Conservation (phyloP, 306 rosid species). For the Vigna nakashimae region DNA sequence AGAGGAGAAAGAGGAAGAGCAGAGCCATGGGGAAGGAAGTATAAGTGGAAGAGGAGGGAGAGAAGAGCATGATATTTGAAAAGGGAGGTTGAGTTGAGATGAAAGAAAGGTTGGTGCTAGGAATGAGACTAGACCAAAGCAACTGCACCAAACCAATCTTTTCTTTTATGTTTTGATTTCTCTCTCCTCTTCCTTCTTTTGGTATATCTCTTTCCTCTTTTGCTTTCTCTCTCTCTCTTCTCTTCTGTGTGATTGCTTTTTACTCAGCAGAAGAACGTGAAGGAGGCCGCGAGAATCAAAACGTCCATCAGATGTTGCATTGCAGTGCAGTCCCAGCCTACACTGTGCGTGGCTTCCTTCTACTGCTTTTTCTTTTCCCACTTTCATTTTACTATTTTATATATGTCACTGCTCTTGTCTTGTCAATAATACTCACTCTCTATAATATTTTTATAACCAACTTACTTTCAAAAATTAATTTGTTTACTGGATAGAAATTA, state of each 20-base stretch:
- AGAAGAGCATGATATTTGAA: background rate
- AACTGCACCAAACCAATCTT: background rate
- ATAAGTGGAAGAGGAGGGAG: too few relatives aligned
- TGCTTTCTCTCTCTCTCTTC: background rate
- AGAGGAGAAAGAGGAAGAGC: slow-evolving; percentile 30
- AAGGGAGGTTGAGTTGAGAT: background rate
- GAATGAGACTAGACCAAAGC: background rate
- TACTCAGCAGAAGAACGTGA: slow-evolving; percentile 6
- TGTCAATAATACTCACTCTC: too few relatives aligned
- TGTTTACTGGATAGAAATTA: too few relatives aligned
- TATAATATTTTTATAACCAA: too few relatives aligned
- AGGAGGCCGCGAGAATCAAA: slow-evolving; percentile 43
- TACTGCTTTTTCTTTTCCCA: too few relatives aligned
- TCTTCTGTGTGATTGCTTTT: background rate
- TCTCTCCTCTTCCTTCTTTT: background rate
- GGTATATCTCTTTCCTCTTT: background rate
- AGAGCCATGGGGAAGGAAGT: too few relatives aligned
- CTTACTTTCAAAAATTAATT: too few relatives aligned
- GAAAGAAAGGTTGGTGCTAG: background rate
- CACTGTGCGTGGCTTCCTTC: background rate
- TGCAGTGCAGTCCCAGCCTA: background rate
- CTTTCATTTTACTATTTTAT: too few relatives aligned
- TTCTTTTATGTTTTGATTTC: background rate
- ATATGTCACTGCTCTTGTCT: too few relatives aligned
- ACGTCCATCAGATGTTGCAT: slow-evolving; percentile 43